Conservation (phyloP, 2,329 filamentous ascomycete genomes). For the Pseudomassariella vexata region DNA sequence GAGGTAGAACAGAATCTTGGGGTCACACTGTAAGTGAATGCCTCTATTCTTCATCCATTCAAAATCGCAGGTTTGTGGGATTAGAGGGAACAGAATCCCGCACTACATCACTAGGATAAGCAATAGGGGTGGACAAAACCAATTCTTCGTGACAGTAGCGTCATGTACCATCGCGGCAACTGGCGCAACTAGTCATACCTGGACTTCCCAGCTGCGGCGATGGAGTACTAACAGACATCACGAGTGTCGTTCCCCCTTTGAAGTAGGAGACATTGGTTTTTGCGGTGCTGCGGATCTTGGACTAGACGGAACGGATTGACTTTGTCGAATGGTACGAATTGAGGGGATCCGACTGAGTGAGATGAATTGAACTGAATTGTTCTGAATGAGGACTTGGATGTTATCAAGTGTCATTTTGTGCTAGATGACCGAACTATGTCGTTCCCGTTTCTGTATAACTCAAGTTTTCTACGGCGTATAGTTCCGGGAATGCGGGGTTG, state of each 20-base stretch:
- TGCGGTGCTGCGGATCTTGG: conserved; percentile 28
- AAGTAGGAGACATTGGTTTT: conserved; percentile 49
- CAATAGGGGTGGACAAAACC: conserved; percentile 15
- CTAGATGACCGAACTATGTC: no score
- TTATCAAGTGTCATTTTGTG: no score
- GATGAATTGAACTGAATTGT: no score
- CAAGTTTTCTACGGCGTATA: no score
- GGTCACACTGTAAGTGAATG: conserved; percentile 33
- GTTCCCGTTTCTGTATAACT: no score
- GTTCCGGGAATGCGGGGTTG: no score
- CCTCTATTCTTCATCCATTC: conserved; percentile 30
- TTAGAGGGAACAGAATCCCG: conserved; percentile 25
- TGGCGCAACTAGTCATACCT: conserved; percentile 27
- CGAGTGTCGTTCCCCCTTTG: conserved; percentile 32
- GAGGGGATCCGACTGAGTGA: no score
- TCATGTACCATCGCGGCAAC: conserved; percentile 35
- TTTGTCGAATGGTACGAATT: no score
- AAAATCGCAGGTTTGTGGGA: conserved; percentile 26
- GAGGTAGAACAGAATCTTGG: conserved; percentile 16
- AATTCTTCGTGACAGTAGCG: conserved; percentile 33
- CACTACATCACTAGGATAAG: background rate
- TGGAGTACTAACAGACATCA: conserved; percentile 29
- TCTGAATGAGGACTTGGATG: no score
- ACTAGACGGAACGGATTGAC: no score
- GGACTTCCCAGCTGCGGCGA: conserved; percentile 22